Evolutionary conservation across 257 asterid species (phyloP), one percentile per base, ranked within the genome.

Genomic region (Lavandula angustifolia): DNA sequence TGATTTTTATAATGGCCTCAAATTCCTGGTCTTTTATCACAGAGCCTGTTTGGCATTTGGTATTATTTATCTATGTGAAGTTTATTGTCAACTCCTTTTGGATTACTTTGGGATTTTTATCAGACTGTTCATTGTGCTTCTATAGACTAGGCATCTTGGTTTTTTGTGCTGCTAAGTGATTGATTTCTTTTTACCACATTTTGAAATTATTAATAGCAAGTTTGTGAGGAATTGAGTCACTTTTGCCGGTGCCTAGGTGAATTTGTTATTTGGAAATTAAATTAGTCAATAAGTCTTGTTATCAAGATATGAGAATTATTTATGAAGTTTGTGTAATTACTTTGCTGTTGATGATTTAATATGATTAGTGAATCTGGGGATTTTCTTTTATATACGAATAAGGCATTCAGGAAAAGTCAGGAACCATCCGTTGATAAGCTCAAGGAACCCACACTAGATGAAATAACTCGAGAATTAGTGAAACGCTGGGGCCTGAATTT

Each of bases 361-460:
- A 4, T 3, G 31, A 68, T 27, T 60, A 41, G 46, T 64, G 53
- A 64, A 60, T 66, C 44, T 11, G 38, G 5, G n/a, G 29, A 18
- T 54, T 48, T 59, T n/a, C 66, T 33, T 67, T 67, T 64, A 9
- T 53, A 41, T 71, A 34, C 70, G 74, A 62, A 70, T 70, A 81
- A 85, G 96, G 75, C 85, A 29, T 84, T 78, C 80, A 83, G 97
- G 74, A 94, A 77, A 78, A 86, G 89, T 78, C 99, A 75, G 82
- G 91, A 90, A 82, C 97, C 96, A 66, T 70, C 62, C 64, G 90
- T 87, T 43, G 80, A 83, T 51, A 87, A 87, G 75, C 86, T 94
- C 64, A 87, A 84, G 81, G 89, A 83, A 59, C 97, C 99, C 32
- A 48, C 82, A 44, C 60, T 94, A 33, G 81, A 80, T 78, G 86